phyloP scores from a whole-genome alignment of 1,139 yeast genomes.

The Lodderomyces orthopsilosis region DNA sequence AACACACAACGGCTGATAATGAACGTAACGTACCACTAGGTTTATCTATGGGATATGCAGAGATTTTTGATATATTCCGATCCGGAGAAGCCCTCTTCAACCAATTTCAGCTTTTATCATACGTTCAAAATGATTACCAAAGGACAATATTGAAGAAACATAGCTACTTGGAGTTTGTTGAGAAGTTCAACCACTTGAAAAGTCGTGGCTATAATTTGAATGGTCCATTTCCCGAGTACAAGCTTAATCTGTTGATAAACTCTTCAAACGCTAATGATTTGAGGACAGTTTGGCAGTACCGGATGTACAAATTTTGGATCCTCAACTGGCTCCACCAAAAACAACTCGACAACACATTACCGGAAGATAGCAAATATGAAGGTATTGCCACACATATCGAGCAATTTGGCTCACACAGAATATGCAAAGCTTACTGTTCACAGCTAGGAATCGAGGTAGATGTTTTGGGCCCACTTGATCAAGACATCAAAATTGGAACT shows the following conservation, averaged over 20 bases:
- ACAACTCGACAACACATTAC: slow-evolving; percentile 8
- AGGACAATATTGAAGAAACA: neutral
- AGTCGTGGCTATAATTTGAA: slow-evolving; percentile 34
- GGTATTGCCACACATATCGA: slow-evolving; percentile 31
- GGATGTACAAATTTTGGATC: slow-evolving; percentile 18
- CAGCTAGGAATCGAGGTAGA: slow-evolving; percentile 50
- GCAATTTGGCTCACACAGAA: slow-evolving; percentile 12
- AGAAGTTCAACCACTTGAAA: slow-evolving; percentile 27
- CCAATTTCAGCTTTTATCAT: slow-evolving; percentile 36
- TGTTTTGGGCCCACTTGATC: slow-evolving; percentile 20
- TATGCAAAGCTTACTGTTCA: slow-evolving; percentile 37
- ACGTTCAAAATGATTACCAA: slow-evolving; percentile 1
- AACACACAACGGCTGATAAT: slow-evolving; percentile 1
- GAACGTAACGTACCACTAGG: slow-evolving; percentile 24
- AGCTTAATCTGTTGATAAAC: slow-evolving; percentile 3
- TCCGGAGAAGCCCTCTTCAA: slow-evolving; percentile 30
- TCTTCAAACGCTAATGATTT: slow-evolving; percentile 7
- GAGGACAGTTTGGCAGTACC: neutral
- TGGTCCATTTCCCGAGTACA: slow-evolving; percentile 18
- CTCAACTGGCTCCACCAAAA: slow-evolving; percentile 25
- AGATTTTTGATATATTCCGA: slow-evolving; percentile 21
- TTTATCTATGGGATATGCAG: slow-evolving; percentile 27
- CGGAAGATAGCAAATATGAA: slow-evolving; percentile 12
- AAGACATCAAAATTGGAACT: slow-evolving; percentile 38
- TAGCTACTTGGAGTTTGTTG: slow-evolving; percentile 4